Base-by-base conservation (phyloP, 2,329 filamentous ascomycete species). In the Lizonia empirigonia region DNA sequence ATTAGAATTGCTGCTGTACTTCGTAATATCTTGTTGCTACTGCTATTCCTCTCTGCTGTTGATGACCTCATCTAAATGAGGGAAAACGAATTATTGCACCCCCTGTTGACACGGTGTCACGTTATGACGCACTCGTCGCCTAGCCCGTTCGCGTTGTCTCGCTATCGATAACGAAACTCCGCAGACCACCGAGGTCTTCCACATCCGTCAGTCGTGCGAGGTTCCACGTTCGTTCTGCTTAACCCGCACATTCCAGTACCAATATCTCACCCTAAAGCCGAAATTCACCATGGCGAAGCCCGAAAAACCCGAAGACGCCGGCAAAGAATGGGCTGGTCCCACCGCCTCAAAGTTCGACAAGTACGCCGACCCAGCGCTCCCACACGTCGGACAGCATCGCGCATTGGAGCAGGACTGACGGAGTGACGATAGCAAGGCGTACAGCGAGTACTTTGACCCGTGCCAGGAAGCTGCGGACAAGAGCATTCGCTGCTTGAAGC, bases 391-490 rank as follows among this genome's bases (percentile, higher is more conserved):
- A 19, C 16, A 18, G 5, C 19, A 20, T 8, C 12, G 5, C 18
- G 18, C 10, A 15, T 7, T 15, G 20, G 18, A 34, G 16, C 15
- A 15, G 29, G 22, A 26, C 60, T 64, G 41, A 64, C 50, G 12
- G 6, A 4, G 12, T 26, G 8, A n/a, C 13, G 32, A 54, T 66
- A 96, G 93, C 62, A 97, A 97, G 80, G 82, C 81, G 47, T 85
- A 87, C 68, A 96, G 91, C 79, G 87, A 97, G 72, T 97, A 88
- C 77, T 91, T 90, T 72, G 94, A 99, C 67, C 94, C 94, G 2
- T 99, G 94, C 74, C 93, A 97, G 73, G 93, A 96, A 66, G 91
- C 91, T 5, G 93, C 94, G 7, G 80, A 88, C 61, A 83, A 84
- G 68, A 97, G 92, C 75, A 86, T 97, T 62, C 87, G 85, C 72